A percentile compares a stretch with the other conserved stretches of the same genome.
Evolutionary conservation across 2,329 filamentous ascomycete species (phyloP).

Genomic region (Dactylellina leptospora): DNA sequence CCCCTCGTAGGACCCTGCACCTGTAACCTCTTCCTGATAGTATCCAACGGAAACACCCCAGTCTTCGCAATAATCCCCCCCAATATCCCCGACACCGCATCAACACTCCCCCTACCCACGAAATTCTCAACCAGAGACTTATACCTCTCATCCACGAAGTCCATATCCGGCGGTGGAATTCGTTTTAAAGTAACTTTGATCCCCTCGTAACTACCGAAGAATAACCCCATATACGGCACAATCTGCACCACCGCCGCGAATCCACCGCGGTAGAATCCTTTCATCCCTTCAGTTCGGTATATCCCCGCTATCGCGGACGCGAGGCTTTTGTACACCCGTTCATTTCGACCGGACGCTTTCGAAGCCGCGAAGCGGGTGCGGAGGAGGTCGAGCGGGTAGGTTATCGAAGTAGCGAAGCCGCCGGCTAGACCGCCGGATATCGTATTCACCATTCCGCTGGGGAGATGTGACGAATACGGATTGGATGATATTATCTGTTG

Average conservation of each 20-base stretch:
- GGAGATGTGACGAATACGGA: conserved; percentile 60
- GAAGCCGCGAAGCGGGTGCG: conserved; percentile 91
- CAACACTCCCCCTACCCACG: conserved; percentile 69
- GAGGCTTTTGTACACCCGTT: conserved; percentile 12
- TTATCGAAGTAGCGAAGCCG: conserved; percentile 79
- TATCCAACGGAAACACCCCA: conserved; percentile 88
- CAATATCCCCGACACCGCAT: conserved; percentile 81
- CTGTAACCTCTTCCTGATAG: conserved; percentile 90
- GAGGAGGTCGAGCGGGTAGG: conserved; percentile 92
- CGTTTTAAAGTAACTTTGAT: conserved; percentile 22
- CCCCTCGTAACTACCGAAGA: conserved; percentile 88
- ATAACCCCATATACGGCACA: conserved; percentile 94
- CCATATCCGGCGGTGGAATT: conserved; percentile 4
- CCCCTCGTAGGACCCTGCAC: conserved; percentile 88
- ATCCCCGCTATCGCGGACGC: conserved; percentile 64
- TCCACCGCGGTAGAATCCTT: conserved; percentile 88
- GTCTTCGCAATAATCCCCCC: conserved; percentile 87
- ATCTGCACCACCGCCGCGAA: conserved; percentile 85
- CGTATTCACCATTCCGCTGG: conserved; percentile 74
- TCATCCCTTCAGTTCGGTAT: conserved; percentile 73
- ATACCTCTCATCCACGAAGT: not conserved
- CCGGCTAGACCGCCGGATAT: conserved; percentile 83
- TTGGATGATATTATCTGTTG: conserved; percentile 63
- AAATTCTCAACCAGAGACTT: conserved; percentile 60
- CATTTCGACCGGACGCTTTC: not conserved